These are phyloP conservation scores for Emericellopsis cladophorae DNA, from an alignment of 2,329 filamentous ascomycete species.

Conservation along the genomic window DNA sequence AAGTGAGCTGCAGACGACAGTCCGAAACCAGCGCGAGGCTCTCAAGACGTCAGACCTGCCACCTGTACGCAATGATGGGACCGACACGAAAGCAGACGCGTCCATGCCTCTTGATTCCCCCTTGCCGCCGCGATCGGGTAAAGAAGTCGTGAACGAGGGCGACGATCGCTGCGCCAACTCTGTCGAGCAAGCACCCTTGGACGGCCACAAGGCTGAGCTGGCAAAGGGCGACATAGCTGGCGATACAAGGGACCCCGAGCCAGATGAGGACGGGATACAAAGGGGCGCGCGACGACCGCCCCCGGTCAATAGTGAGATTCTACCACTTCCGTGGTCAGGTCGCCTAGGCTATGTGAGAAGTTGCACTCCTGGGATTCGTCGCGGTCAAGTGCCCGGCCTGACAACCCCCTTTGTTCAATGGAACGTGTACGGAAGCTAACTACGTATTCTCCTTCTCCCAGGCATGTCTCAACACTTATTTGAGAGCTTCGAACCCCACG, in stretches of 20 bases:
- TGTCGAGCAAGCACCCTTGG: constrained; percentile 8
- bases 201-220: constrained; percentile 10
- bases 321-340: constrained; percentile 85
- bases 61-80: background rate
- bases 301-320: constrained; percentile 67
- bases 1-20: constrained; percentile 25
- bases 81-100: constrained; percentile 2
- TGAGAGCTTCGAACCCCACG: constrained; percentile 67
- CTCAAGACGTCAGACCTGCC: constrained; percentile 25
- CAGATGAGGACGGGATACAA: constrained; percentile 10
- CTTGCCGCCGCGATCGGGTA: background rate
- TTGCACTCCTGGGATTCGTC: background rate
- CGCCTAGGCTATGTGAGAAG: constrained; percentile 69
- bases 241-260: constrained; percentile 6
- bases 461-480: constrained; percentile 88
- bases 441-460: constrained; percentile 8
- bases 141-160: constrained; percentile 3
- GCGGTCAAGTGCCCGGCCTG: background rate
- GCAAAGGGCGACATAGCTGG: constrained; percentile 9
- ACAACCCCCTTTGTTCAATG: constrained; percentile 2
- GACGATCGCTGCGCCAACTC: constrained; percentile 2
- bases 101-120: background rate
- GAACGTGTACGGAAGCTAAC: constrained; percentile 3
- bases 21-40: constrained; percentile 32
- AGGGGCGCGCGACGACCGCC: constrained; percentile 46